Percentiles rank a stretch among this genome's conserved stretches.
phyloP scores from a whole-genome alignment of 352 stramenopile species.

The Pythium phragmitis region DNA sequence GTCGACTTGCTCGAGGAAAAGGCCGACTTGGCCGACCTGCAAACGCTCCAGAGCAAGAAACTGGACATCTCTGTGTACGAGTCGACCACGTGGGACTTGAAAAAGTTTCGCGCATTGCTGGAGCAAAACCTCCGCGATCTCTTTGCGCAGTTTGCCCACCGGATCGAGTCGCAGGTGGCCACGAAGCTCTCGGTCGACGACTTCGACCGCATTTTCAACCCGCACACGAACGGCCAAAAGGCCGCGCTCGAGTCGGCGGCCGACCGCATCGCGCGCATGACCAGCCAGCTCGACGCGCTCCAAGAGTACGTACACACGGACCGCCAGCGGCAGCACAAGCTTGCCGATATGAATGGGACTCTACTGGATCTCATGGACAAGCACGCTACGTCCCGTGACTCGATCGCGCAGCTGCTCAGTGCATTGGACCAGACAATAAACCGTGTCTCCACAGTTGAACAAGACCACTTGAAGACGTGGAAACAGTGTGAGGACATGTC shows the following conservation, averaged over 20 bases:
- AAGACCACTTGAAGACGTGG: constrained; percentile 1
- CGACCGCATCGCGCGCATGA: constrained; percentile 49
- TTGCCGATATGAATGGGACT: constrained; percentile 45
- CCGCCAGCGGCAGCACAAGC: constrained; percentile 42
- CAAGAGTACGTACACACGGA: constrained; percentile 49
- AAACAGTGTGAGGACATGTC: constrained; percentile 21
- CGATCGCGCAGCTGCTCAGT: constrained; percentile 44
- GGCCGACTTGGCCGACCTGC: constrained; percentile 34
- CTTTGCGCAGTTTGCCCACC: constrained; percentile 53
- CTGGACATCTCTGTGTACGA: constrained; percentile 69
- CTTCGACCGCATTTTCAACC: constrained; percentile 68
- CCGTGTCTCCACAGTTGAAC: constrained; percentile 4
- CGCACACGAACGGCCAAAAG: constrained; percentile 46
- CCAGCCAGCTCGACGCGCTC: constrained; percentile 43
- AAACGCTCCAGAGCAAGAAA: constrained; percentile 46
- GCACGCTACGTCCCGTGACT: constrained; percentile 40
- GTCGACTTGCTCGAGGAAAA: constrained; percentile 38
- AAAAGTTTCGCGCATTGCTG: constrained; percentile 47
- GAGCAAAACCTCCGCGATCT: constrained; percentile 62
- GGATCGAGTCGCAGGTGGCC: constrained; percentile 51
- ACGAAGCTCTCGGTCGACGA: constrained; percentile 59
- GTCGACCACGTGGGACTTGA: constrained; percentile 45
- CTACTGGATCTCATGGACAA: constrained; percentile 53
- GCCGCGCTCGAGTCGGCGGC: constrained; percentile 47
- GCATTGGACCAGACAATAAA: constrained; percentile 29